Conservation (phyloP, 352 stramenopile genomes). For the Pythium periplocum region DNA sequence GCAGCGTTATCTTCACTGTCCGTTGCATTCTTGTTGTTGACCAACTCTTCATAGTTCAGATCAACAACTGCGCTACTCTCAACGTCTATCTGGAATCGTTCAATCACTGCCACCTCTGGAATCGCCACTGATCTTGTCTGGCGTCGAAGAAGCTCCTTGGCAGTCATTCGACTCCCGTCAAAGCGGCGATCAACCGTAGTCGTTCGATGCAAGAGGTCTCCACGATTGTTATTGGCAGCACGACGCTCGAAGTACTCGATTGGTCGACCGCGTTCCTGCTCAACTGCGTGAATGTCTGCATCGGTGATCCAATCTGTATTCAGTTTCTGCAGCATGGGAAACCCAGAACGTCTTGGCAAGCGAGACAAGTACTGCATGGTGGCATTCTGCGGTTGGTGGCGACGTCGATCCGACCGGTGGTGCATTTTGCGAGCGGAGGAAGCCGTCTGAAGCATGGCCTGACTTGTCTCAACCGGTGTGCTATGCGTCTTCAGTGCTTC, state of each 20-base stretch:
- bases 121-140: conserved; percentile 37
- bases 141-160: conserved; percentile 48
- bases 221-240: background rate
- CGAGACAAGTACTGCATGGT: conserved; percentile 29
- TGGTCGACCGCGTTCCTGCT: conserved; percentile 33
- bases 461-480: no score
- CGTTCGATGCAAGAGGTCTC: background rate
- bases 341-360: conserved; percentile 43
- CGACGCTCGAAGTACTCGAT: conserved; percentile 39
- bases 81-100: conserved; percentile 49
- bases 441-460: background rate
- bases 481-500: conserved; percentile 20
- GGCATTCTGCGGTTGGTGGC: background rate
- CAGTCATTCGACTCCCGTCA: conserved; percentile 63
- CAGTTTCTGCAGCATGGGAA: conserved; percentile 59
- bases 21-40: conserved; percentile 1
- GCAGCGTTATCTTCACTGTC: conserved; percentile 1
- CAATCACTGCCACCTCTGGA: conserved; percentile 28
- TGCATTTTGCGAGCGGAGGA: background rate
- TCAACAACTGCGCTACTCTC: conserved; percentile 19
- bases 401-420: background rate
- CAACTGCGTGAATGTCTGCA: conserved; percentile 37
- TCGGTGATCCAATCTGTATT: conserved; percentile 64
- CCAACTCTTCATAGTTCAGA: background rate
- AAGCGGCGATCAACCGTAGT: conserved; percentile 19